These are phyloP conservation scores for Forsythia viridissima DNA, from an alignment of 257 asterid genomes.

Conservation along the genomic window DNA sequence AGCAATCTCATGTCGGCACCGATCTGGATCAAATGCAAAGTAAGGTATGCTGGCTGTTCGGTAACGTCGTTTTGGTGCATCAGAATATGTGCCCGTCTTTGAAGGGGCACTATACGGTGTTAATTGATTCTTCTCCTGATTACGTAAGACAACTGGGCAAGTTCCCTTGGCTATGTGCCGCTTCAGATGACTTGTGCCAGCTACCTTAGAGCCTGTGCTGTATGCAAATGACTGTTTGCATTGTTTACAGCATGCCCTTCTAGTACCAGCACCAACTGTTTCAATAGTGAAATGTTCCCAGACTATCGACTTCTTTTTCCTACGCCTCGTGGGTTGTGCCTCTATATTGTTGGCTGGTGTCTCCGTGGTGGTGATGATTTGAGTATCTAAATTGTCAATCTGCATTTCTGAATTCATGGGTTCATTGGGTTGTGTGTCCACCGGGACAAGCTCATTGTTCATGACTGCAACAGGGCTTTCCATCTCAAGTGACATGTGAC, in stretches of 20 bases:
- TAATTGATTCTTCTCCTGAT: constrained; percentile 54
- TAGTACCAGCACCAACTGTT: constrained; percentile 63
- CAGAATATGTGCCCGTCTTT: constrained; percentile 50
- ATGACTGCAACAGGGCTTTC: constrained; percentile 34
- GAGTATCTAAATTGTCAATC: constrained; percentile 38
- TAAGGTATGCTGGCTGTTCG: constrained; percentile 62
- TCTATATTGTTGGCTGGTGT: constrained; percentile 37
- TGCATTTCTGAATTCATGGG: constrained; percentile 45
- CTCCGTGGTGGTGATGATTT: constrained; percentile 37
- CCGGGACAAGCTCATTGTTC: constrained; percentile 55
- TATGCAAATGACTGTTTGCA: constrained; percentile 98
- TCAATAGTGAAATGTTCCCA: constrained; percentile 99
- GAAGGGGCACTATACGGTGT: constrained; percentile 76
- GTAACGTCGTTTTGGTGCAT: constrained; percentile 70
- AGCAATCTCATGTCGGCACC: constrained; percentile 85
- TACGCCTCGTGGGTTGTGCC: constrained; percentile 47
- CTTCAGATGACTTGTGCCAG: constrained; percentile 97
- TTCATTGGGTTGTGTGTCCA: constrained; percentile 45
- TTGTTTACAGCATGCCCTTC: constrained; percentile 93
- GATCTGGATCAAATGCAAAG: constrained; percentile 74
- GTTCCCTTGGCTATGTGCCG: constrained; percentile 96
- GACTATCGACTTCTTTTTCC: constrained; percentile 93
- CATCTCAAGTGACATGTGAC: constrained; percentile 32
- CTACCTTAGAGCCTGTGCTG: constrained; percentile 90
- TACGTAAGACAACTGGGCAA: constrained; percentile 77